Base-by-base conservation (phyloP, 768 basidiomycete genomes). In the Epithele typhae region DNA sequence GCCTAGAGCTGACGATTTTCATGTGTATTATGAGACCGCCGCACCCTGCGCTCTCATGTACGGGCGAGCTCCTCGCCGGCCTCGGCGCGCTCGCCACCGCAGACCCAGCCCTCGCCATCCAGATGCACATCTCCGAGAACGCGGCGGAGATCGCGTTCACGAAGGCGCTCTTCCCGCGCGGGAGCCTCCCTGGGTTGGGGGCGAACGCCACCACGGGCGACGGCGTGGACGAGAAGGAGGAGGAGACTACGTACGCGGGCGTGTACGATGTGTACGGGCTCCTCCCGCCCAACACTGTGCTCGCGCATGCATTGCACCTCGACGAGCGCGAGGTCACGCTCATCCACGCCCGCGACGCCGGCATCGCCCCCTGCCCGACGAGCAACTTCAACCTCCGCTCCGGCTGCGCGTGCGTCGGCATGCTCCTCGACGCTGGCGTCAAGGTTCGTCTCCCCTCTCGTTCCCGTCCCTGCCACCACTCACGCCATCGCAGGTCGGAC, bases 81-180 rank as follows among this genome's bases (percentile, higher is more conserved):
- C 72, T 98, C 5, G 81, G 87, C 10, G 54, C 68, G 4, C 66
- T 95, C 33, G 86, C 86, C 0, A 59, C 67, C 19, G 60, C 71
- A 2, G 77, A 88, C 56, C 75, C 80, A 3, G 52, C 66, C 1
- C 72, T 98, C 25, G 76, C 77, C 42, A 87, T 96, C 43, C 95
- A 98, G 67, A 97, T 95, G 2, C 95, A 97, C 64, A 82, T 97
- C 35, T 81, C 86, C 14, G 95, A 98, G 69, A 95, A 92, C 63
- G 66, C 59, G 1, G 60, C 72, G 18, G 95, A 98, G 64, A 71
- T 95, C 45, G 70, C 66, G 19, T 77, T 77, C 55, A 83, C 87
- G 1, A 72, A 76, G 43, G 55, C 69, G 39, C 71, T 89, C 17
- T 97, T 90, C 67, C 82, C 85, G 0, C 53, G 51, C 12, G 39